Percentiles rank a stretch among this genome's conserved stretches.
These are phyloP conservation scores for Hymenoscyphus linearis DNA, from an alignment of 2,329 filamentous ascomycete genomes.

Conservation along the genomic window DNA sequence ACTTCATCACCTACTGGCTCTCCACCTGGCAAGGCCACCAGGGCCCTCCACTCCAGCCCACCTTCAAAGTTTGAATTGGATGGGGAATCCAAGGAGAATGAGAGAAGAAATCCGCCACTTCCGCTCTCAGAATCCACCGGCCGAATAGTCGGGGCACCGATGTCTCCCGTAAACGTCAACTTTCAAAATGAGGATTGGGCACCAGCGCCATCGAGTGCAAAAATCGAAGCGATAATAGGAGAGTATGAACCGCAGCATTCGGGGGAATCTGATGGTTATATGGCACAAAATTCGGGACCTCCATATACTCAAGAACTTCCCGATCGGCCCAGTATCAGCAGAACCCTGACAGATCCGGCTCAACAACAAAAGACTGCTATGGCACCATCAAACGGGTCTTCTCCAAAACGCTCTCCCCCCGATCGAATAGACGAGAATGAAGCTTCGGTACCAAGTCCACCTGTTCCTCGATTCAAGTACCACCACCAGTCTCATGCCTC, in stretches of 20 bases:
- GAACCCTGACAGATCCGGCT: conserved; percentile 18
- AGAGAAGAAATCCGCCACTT: conserved; percentile 19
- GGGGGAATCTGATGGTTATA: conserved; percentile 14
- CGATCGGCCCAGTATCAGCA: conserved; percentile 25
- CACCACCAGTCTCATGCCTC: conserved; percentile 46
- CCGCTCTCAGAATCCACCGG: conserved; percentile 23
- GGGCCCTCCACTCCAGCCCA: conserved; percentile 12
- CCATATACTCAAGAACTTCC: conserved; percentile 23
- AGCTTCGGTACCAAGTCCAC: conserved; percentile 11
- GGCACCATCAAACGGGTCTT: conserved; percentile 21
- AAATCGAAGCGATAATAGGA: conserved; percentile 39
- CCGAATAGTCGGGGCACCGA: conserved; percentile 45
- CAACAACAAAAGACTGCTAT: conserved; percentile 30
- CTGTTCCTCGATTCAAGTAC: conserved; percentile 56
- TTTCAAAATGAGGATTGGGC: conserved; percentile 49
- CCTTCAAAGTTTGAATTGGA: conserved; percentile 11
- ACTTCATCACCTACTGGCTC: conserved; percentile 17
- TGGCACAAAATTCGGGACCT: conserved; percentile 11
- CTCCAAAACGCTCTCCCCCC: conserved; percentile 10
- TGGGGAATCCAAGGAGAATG: conserved; percentile 25
- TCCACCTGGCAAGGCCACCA: conserved; percentile 17
- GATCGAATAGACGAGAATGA: conserved; percentile 24
- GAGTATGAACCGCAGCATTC: conserved; percentile 14
- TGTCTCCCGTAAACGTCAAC: conserved; percentile 52
- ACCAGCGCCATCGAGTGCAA: conserved; percentile 45